Evolutionary conservation across 768 basidiomycete species (phyloP).

Genomic region (Tubosaeta sp.): DNA sequence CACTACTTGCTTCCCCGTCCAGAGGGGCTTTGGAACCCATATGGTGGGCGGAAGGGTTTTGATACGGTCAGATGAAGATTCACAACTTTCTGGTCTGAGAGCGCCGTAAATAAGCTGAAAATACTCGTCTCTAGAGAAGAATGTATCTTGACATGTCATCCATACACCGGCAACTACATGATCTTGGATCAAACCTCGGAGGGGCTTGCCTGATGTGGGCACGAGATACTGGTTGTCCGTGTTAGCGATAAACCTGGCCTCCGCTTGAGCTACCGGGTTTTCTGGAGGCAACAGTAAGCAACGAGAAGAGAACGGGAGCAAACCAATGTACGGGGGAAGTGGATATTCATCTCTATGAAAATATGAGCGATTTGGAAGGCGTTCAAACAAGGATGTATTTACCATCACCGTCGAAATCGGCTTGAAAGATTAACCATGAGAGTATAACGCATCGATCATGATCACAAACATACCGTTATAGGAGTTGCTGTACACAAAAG

Average conservation of each 20-base stretch:
- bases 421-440: constrained; percentile 32
- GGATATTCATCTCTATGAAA: constrained; percentile 92
- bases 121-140: constrained; percentile 95
- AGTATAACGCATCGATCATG: constrained; percentile 1
- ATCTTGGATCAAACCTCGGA: constrained; percentile 97
- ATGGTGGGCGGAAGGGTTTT: constrained; percentile 86
- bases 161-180: constrained; percentile 99
- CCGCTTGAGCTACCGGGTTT: constrained; percentile 91
- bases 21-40: constrained; percentile 85
- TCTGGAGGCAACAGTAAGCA: constrained; percentile 44
- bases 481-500: constrained; percentile 64
- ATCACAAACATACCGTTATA: constrained; percentile 71
- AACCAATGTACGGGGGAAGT: constrained; percentile 83
- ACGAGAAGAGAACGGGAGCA: background rate
- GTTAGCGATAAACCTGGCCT: constrained; percentile 92
- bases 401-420: constrained; percentile 94
- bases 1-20: constrained; percentile 98
- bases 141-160: constrained; percentile 95
- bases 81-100: constrained; percentile 81
- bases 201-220: constrained; percentile 95
- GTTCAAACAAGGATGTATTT: constrained; percentile 18
- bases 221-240: constrained; percentile 99
- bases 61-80: constrained; percentile 51
- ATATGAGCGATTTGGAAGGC: constrained; percentile 2
- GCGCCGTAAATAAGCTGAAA: constrained; percentile 95